Evolutionary conservation across 2,329 filamentous ascomycete species (phyloP).

Genomic region (Beauveria varroae): DNA sequence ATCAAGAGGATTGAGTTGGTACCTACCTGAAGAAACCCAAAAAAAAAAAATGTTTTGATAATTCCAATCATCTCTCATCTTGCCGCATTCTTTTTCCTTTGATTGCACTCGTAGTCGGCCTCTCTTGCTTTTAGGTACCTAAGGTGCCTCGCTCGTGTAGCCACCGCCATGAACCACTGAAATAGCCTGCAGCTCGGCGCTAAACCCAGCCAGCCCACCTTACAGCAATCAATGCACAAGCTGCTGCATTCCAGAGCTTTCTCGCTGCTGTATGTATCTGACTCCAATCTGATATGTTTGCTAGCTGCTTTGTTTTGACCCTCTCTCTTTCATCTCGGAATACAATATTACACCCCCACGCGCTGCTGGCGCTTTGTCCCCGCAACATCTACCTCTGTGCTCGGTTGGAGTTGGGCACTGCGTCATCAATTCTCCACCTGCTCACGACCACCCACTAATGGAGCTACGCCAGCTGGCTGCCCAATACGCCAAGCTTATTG

Average conservation of each 20-base stretch:
- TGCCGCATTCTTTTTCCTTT: too few species aligned
- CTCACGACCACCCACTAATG: neutral
- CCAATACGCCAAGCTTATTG: neutral
- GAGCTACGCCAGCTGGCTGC: neutral
- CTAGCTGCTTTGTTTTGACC: neutral
- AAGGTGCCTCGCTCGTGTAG: neutral
- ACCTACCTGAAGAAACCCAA: too few species aligned
- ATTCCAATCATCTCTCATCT: too few species aligned
- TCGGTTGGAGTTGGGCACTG: neutral
- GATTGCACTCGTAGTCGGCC: too few species aligned
- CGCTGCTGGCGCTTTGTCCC: neutral
- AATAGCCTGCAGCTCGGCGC: neutral
- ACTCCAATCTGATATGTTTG: neutral
- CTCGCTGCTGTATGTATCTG: neutral
- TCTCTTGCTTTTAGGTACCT: too few species aligned
- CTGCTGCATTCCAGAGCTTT: neutral
- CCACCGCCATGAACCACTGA: conserved; percentile 1
- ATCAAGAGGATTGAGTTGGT: too few species aligned
- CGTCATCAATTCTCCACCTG: conserved; percentile 4
- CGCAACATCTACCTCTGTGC: neutral
- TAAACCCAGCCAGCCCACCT: neutral
- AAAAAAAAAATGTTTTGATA: too few species aligned
- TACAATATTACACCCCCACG: neutral
- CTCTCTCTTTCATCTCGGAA: neutral
- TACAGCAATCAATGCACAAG: too few species aligned